Base-by-base conservation (phyloP, 1,284 basidiomycete species). In the Somion occarium region DNA sequence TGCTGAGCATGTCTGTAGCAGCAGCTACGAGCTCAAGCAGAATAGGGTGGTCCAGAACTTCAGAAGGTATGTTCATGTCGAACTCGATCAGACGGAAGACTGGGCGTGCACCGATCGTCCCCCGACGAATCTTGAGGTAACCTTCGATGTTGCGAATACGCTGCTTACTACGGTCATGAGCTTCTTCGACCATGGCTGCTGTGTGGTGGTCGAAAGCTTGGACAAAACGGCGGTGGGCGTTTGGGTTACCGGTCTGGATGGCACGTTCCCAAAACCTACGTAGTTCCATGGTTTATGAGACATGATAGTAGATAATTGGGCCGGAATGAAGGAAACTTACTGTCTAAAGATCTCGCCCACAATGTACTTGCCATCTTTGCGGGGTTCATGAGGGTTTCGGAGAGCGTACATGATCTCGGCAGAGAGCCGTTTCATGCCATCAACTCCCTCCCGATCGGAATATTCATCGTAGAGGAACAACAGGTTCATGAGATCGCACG, bases 391-490 rank as follows among this genome's bases (percentile, higher is more conserved):
- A 1, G 61, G 58, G 39, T 60, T 46, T 19, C 50, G 37, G 15
- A 66, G 38, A 11, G 60, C 62, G 45, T 64, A 56, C 56, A 66
- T 60, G 46, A 58, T 52, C 23, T 58, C 50, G 23, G 61, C 55
- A 1, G 53, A 57, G 3, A 61, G 23, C 22, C 25, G 22, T 18
- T 43, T 43, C 5, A 51, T 53, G 2, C 19, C 46, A 20, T 42
- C 20, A 13, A 44, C 54, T 46, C 56, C 51, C 27, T 49, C 38
- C 1, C 46, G 44, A 41, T 66, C 62, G 2, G 61, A 61, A 30
- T 56, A 48, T 13, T 67, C 60, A 53, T 64, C 64, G 46, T 61
- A 48, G n/a, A 61, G 51, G 51, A 62, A 62, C 49, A 61, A 60
- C 11, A 59, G 15, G 46, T 59, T 56, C 57, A 61, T 61, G 34